Conservation (phyloP, 2,329 filamentous ascomycete species). For the Alternaria consortialis region DNA sequence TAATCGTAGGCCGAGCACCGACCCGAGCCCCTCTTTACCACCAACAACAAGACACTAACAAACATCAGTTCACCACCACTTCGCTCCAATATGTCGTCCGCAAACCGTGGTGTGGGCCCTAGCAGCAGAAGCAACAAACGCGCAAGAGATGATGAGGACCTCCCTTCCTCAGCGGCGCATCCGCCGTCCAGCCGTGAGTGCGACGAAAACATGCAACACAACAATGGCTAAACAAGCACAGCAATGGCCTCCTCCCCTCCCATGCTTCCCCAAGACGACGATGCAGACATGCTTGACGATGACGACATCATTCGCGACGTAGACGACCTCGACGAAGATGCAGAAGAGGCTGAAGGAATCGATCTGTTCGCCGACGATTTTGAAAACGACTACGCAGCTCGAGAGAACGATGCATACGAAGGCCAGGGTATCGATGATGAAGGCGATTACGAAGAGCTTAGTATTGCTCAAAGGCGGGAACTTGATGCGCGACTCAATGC, state of each 20-base stretch:
- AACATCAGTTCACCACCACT: slow-evolving; percentile 74
- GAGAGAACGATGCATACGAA: slow-evolving; percentile 69
- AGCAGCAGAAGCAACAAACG: slow-evolving; percentile 70
- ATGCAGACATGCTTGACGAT: slow-evolving; percentile 76
- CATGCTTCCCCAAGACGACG: slow-evolving; percentile 71
- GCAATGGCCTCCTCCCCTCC: slow-evolving; percentile 68
- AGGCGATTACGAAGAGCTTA: slow-evolving; percentile 77
- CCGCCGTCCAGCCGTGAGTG: slow-evolving; percentile 72
- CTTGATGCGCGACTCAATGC: slow-evolving; percentile 78
- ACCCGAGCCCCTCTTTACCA: slow-evolving; percentile 30
- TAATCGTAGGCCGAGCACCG: slow-evolving; percentile 13
- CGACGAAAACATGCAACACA: slow-evolving; percentile 3
- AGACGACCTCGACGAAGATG: slow-evolving; percentile 73
- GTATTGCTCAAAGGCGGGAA: slow-evolving; percentile 70
- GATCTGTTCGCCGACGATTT: slow-evolving; percentile 76
- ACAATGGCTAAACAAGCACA: slow-evolving; percentile 46
- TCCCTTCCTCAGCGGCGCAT: slow-evolving; percentile 64
- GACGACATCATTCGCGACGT: slow-evolving; percentile 71
- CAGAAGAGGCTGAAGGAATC: slow-evolving; percentile 74
- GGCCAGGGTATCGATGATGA: slow-evolving; percentile 81
- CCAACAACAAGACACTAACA: slow-evolving; percentile 30
- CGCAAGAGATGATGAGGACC: slow-evolving; percentile 69
- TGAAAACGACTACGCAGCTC: slow-evolving; percentile 67
- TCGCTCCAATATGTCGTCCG: slow-evolving; percentile 80
- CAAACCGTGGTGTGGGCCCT: slow-evolving; percentile 74